Percentiles rank a stretch among this genome's conserved stretches.
These are phyloP conservation scores for Chenopodium suecicum DNA, from an alignment of 148 eudicot genomes.

Conservation along the genomic window DNA sequence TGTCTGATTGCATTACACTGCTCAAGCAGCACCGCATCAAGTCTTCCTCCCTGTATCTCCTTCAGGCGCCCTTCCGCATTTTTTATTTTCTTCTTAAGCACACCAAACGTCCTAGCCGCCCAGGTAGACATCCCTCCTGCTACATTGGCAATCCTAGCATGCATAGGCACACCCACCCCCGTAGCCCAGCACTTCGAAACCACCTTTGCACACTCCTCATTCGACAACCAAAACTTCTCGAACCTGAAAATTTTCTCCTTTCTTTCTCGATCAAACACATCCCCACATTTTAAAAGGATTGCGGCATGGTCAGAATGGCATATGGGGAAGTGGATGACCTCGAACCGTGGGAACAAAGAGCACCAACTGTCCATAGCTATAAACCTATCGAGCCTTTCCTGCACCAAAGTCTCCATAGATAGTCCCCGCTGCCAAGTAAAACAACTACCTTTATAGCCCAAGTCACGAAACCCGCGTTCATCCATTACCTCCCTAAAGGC, in stretches of 20 bases:
- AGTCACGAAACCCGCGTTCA: background rate
- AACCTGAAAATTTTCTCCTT: background rate
- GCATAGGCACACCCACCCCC: background rate
- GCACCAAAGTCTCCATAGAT: background rate
- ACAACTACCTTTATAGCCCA: background rate
- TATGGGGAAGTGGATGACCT: no score
- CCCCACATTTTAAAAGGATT: background rate
- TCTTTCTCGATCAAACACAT: background rate
- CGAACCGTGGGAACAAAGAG: background rate
- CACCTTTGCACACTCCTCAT: background rate
- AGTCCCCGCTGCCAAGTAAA: background rate
- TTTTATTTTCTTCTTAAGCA: background rate
- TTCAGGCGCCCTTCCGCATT: background rate
- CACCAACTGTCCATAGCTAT: background rate
- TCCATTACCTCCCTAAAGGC: background rate
- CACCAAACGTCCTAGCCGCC: background rate
- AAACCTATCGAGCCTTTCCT: background rate
- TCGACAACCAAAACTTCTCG: background rate
- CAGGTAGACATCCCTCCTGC: background rate
- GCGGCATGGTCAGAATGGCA: background rate
- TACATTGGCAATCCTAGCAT: background rate
- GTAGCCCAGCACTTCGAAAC: background rate
- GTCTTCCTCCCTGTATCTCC: background rate
- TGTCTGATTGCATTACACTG: no score
- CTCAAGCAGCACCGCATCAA: background rate